Percentiles rank a stretch among this genome's conserved stretches.
These are phyloP conservation scores for Xylaria curta DNA, from an alignment of 495 filamentous ascomycete genomes.

Conservation along the genomic window DNA sequence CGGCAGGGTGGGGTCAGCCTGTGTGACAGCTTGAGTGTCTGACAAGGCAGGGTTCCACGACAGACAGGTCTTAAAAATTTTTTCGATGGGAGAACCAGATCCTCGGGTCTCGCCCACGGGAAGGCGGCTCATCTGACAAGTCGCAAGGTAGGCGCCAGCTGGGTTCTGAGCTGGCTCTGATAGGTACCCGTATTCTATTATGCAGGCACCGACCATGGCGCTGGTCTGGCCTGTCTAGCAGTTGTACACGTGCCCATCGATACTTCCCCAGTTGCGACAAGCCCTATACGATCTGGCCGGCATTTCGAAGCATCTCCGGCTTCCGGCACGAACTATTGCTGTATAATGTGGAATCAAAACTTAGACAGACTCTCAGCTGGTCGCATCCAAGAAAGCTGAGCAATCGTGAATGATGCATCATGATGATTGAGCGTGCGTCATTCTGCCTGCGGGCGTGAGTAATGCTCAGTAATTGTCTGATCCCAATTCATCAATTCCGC, in stretches of 20 bases:
- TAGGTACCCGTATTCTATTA: background rate
- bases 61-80: conserved; percentile 10
- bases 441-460: background rate
- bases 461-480: conserved; percentile 8
- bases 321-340: background rate
- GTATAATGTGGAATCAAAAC: background rate
- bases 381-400: conserved; percentile 6
- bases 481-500: background rate
- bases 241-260: background rate
- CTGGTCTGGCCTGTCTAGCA: conserved; percentile 13
- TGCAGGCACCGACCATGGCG: conserved; percentile 16
- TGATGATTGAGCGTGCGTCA: background rate
- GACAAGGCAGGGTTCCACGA: conserved; percentile 22
- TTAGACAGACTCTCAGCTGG: background rate
- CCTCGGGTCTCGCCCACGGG: conserved; percentile 20
- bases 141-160: background rate
- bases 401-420: conserved; percentile 8
- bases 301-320: background rate
- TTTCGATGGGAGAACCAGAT: conserved; percentile 24
- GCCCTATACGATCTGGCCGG: background rate
- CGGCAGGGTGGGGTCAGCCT: background rate
- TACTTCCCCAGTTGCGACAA: background rate
- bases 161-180: background rate
- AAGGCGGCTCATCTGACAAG: conserved; percentile 24
- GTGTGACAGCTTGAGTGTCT: background rate